These are phyloP conservation scores for Apiospora sp. DNA, from an alignment of 2,329 filamentous ascomycete genomes.

Conservation along the genomic window DNA sequence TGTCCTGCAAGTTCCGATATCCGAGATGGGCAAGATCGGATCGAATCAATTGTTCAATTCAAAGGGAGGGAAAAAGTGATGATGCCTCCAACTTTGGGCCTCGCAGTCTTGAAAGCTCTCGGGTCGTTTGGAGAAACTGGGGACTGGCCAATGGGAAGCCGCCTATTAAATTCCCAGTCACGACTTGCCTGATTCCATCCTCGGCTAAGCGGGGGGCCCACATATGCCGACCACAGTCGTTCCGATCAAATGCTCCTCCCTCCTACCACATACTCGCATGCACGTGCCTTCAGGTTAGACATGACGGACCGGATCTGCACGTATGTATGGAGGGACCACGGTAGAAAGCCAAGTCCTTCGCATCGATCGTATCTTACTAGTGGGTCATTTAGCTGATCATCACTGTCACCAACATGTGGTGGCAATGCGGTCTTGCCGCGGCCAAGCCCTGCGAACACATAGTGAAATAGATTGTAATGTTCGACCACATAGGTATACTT, in stretches of 20 bases:
- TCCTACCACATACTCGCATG: not conserved
- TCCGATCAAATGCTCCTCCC: too few species aligned
- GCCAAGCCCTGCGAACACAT: not conserved
- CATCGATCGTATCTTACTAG: too few species aligned
- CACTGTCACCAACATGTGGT: too few species aligned
- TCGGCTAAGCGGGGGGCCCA: conserved; percentile 1
- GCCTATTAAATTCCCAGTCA: not conserved
- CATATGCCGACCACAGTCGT: conserved; percentile 1
- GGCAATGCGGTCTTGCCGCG: not conserved
- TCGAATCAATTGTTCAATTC: conserved; percentile 19
- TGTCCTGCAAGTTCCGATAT: conserved; percentile 42
- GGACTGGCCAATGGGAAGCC: conserved; percentile 1
- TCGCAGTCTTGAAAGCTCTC: conserved; percentile 1
- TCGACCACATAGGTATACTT: too few species aligned
- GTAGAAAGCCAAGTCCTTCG: too few species aligned
- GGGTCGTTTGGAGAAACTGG: not conserved
- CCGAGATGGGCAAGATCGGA: conserved; percentile 10
- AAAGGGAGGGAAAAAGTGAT: conserved; percentile 32
- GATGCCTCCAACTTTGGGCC: conserved; percentile 33
- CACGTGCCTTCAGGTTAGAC: not conserved
- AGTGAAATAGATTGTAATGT: not conserved
- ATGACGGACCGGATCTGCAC: not conserved
- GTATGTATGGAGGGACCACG: too few species aligned
- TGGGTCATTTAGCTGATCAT: too few species aligned
- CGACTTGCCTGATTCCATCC: not conserved